Base-by-base conservation (phyloP, 2,329 filamentous ascomycete species). In the Penicillium sp. region DNA sequence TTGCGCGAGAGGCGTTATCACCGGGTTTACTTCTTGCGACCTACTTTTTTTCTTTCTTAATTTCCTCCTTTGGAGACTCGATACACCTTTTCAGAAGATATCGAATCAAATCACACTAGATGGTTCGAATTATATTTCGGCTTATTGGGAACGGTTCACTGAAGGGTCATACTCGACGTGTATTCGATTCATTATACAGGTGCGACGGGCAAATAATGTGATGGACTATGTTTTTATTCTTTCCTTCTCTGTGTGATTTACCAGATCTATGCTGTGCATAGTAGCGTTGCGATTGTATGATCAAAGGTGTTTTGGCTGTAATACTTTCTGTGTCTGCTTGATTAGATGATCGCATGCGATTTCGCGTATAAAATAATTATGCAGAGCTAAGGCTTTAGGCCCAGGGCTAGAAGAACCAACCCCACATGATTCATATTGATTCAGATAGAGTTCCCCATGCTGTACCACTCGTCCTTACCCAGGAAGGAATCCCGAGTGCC, bases 1-100 rank as follows among this genome's bases (percentile, higher is more conserved):
- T 7, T 33, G 52, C 33, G 33, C 21, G 43, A 35, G 52, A 35
- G 52, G 52, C 52, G 51, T 53, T 53, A 16, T 43, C 40, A 11
- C 20, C 9, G 40, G 40, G 26, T 52, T 30, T 47, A 38, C 21
- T 47, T 18, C 20, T 21, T 9, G 40, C 9, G 40, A 21, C 40
- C 8, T 38, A 38, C 16, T 18, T 20, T 12, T 43, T 21, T 43
- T 9, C 5, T 42, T 21, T n/a, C 8, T 3, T 9, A 5, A 43
- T 21, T 23, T 43, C 8, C 40, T 23, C 2, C 18, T 11, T 43
- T 23, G 20, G 40, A 43, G 20, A 43, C 11, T 42, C 38, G 38
- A 21, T 2, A 20, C n/a, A 21, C 8, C 28, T 30, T 11, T 21
- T 21, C 16, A 18, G 16, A n/a, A 42, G n/a, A 21, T 42, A 20